Conservation (phyloP, 495 filamentous ascomycete species). For the Hypoxylon perforatum region DNA sequence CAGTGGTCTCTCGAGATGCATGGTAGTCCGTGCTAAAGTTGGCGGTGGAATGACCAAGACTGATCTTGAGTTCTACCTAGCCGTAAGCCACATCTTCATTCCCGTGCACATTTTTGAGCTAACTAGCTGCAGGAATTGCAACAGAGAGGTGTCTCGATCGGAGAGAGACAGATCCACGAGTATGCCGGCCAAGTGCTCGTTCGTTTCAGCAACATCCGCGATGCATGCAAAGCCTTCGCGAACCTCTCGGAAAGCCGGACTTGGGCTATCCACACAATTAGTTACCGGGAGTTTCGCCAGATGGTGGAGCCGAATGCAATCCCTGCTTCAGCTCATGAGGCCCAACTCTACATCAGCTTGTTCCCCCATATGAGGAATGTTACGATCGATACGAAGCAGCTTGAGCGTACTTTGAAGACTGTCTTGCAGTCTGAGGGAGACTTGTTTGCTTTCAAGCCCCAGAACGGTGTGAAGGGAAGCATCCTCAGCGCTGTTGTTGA, state of each 20-base stretch:
- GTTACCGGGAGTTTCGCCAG: conserved; percentile 53
- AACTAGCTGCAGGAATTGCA: conserved; percentile 48
- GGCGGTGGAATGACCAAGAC: conserved; percentile 37
- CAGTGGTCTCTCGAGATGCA: conserved; percentile 50
- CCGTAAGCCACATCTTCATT: conserved; percentile 42
- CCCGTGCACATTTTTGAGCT: background rate
- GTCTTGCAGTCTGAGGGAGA: conserved; percentile 65
- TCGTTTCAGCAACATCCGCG: conserved; percentile 67
- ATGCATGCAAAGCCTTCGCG: conserved; percentile 61
- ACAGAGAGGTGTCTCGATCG: conserved; percentile 40
- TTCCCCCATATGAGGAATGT: conserved; percentile 39
- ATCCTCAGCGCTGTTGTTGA: conserved; percentile 60
- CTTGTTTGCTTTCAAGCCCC: conserved; percentile 62
- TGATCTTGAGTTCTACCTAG: conserved; percentile 51
- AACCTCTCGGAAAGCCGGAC: conserved; percentile 57
- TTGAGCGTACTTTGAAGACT: conserved; percentile 58
- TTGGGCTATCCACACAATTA: conserved; percentile 64
- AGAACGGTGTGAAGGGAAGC: conserved; percentile 47
- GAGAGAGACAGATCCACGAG: conserved; percentile 44
- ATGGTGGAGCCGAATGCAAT: conserved; percentile 39
- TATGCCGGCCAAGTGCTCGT: conserved; percentile 59
- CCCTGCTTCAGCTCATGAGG: conserved; percentile 56
- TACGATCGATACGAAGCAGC: conserved; percentile 36
- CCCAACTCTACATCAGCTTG: conserved; percentile 61
- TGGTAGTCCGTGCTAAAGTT: conserved; percentile 46